Conservation (phyloP, 768 basidiomycete genomes). For the Inosperma sp. region DNA sequence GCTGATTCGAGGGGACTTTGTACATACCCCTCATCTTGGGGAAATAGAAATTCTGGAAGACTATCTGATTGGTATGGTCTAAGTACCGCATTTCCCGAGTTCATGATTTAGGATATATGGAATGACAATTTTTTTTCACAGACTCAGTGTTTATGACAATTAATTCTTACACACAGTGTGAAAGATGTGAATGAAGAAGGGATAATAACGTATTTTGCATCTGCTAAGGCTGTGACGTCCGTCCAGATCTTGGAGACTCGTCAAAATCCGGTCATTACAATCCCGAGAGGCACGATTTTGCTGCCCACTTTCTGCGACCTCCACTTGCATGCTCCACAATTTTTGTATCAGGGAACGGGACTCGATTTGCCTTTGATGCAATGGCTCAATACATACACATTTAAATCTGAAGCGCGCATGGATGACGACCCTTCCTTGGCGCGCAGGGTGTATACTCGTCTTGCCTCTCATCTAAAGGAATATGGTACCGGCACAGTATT, state of each 20-base stretch:
- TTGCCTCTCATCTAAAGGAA: slow-evolving; percentile 62
- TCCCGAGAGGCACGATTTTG: slow-evolving; percentile 59
- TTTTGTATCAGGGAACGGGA: slow-evolving; percentile 82
- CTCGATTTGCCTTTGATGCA: slow-evolving; percentile 80
- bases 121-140: background rate
- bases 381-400: slow-evolving; percentile 81
- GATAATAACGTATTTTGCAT: slow-evolving; percentile 47
- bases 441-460: slow-evolving; percentile 56
- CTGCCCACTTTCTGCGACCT: slow-evolving; percentile 80
- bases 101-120: background rate
- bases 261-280: slow-evolving; percentile 16
- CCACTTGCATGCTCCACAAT: slow-evolving; percentile 87
- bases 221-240: slow-evolving; percentile 34
- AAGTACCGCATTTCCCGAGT: background rate
- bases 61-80: slow-evolving; percentile 44
- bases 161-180: background rate
- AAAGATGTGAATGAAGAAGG: slow-evolving; percentile 40
- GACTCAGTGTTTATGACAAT: background rate
- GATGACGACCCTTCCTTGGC: slow-evolving; percentile 62
- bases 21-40: slow-evolving; percentile 52
- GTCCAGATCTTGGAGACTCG: slow-evolving; percentile 24
- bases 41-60: slow-evolving; percentile 52
- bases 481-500: slow-evolving; percentile 74
- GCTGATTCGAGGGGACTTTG: slow-evolving; percentile 49
- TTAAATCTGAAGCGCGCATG: slow-evolving; percentile 72